Evolutionary conservation across 2,329 filamentous ascomycete species (phyloP).

Genomic region (Claviceps quebecensis): DNA sequence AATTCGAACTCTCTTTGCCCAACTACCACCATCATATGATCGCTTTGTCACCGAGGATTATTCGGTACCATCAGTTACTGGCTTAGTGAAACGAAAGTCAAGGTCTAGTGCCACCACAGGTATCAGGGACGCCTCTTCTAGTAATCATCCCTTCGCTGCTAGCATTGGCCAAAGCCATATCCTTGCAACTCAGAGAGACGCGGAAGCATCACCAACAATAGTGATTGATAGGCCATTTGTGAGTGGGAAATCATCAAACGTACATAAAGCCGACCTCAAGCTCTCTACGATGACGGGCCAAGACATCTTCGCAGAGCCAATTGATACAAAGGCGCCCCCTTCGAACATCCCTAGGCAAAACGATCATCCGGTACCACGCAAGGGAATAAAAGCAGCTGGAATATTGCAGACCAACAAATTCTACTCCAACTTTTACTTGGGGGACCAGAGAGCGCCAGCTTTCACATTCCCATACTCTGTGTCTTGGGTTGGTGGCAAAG

Average conservation of each 20-base stretch:
- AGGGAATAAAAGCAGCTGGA: conserved; percentile 30
- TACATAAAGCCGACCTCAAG: neutral
- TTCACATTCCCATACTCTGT: conserved; percentile 68
- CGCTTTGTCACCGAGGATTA: neutral
- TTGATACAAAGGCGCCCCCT: conserved; percentile 38
- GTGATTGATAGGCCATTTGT: neutral
- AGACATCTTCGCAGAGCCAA: conserved; percentile 42
- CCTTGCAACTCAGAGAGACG: neutral
- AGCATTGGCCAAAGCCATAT: neutral
- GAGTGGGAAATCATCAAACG: neutral
- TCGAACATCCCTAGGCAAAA: conserved; percentile 29
- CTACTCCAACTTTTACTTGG: conserved; percentile 68
- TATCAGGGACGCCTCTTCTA: neutral
- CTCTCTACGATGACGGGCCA: conserved; percentile 14
- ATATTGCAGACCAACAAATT: conserved; percentile 68
- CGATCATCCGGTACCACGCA: conserved; percentile 45
- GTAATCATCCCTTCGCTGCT: neutral
- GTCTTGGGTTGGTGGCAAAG: conserved; percentile 51
- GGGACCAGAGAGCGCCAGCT: conserved; percentile 50
- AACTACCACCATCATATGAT: neutral
- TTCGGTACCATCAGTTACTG: neutral
- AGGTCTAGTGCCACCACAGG: neutral
- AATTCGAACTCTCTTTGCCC: neutral
- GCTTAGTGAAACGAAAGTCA: neutral
- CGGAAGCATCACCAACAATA: neutral